phyloP scores from a whole-genome alignment of 2,329 filamentous ascomycete genomes.

The Seiridium unicorne region DNA sequence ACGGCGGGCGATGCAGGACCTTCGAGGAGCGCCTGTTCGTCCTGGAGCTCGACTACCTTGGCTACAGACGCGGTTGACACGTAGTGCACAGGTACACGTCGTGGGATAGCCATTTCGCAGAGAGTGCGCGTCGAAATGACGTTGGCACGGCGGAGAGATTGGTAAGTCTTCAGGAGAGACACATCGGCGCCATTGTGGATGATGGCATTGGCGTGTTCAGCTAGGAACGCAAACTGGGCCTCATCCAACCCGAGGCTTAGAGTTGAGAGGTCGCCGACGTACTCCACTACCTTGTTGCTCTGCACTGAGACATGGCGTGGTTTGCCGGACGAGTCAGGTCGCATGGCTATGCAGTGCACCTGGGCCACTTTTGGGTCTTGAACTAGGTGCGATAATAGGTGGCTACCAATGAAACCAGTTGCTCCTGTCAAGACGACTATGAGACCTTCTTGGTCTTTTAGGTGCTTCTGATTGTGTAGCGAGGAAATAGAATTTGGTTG shows the following conservation, averaged over 20 bases:
- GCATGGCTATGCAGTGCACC: conserved; percentile 44
- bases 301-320: too few species aligned
- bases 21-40: too few species aligned
- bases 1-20: too few species aligned
- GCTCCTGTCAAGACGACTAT: conserved; percentile 35
- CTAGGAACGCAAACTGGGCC: conserved; percentile 24
- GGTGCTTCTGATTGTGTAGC: background rate
- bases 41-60: too few species aligned
- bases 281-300: background rate
- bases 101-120: too few species aligned
- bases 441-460: too few species aligned
- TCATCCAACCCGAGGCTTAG: conserved; percentile 36
- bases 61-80: too few species aligned
- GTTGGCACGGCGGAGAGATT: conserved; percentile 13
- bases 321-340: background rate
- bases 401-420: conserved; percentile 36
- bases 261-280: conserved; percentile 34
- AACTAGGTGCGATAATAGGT: conserved; percentile 35
- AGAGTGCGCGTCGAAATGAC: too few species aligned
- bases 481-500: too few species aligned
- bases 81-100: too few species aligned
- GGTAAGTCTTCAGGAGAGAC: conserved; percentile 30
- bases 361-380: conserved; percentile 24
- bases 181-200: conserved; percentile 46
- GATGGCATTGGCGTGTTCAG: conserved; percentile 37